A percentile compares a stretch with the other conserved stretches of the same genome.
Conservation (phyloP, 495 filamentous ascomycete species). For the Platismatia glauca region DNA sequence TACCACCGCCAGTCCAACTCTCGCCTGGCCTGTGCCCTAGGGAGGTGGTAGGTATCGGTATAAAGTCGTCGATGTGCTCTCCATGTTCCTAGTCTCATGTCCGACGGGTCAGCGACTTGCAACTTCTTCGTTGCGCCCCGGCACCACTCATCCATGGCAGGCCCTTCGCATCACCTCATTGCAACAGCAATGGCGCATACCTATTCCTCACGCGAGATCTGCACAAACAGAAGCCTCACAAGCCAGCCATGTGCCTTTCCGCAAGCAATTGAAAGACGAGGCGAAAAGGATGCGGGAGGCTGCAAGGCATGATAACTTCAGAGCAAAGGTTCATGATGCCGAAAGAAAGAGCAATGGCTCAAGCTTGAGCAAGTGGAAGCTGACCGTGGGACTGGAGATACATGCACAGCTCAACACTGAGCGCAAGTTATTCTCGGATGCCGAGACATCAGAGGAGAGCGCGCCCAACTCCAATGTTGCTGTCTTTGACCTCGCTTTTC, state of each 20-base stretch:
- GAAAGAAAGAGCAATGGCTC: constrained; percentile 34
- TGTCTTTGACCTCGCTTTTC: constrained; percentile 80
- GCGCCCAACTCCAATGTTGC: constrained; percentile 77
- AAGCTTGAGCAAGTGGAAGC: constrained; percentile 55
- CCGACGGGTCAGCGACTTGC: neutral
- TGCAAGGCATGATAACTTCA: constrained; percentile 14
- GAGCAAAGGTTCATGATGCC: constrained; percentile 24
- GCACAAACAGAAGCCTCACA: constrained; percentile 5
- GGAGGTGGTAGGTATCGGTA: too few relatives aligned
- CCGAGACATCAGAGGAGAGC: constrained; percentile 59
- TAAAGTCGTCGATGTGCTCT: neutral
- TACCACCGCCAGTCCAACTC: too few relatives aligned
- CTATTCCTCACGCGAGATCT: neutral
- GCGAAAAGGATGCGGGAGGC: constrained; percentile 38
- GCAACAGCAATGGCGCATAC: neutral
- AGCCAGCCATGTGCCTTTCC: constrained; percentile 42
- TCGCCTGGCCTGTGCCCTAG: too few relatives aligned
- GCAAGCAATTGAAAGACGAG: constrained; percentile 68
- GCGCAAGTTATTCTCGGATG: constrained; percentile 78
- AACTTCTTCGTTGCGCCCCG: neutral
- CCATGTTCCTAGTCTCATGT: neutral
- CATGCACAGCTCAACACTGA: constrained; percentile 90
- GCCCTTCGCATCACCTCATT: constrained; percentile 5
- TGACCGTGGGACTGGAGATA: constrained; percentile 94
- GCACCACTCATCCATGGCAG: neutral